Evolutionary conservation across 2,329 filamentous ascomycete species (phyloP).

Genomic region (Pseudovirgaria hyperparasitica): DNA sequence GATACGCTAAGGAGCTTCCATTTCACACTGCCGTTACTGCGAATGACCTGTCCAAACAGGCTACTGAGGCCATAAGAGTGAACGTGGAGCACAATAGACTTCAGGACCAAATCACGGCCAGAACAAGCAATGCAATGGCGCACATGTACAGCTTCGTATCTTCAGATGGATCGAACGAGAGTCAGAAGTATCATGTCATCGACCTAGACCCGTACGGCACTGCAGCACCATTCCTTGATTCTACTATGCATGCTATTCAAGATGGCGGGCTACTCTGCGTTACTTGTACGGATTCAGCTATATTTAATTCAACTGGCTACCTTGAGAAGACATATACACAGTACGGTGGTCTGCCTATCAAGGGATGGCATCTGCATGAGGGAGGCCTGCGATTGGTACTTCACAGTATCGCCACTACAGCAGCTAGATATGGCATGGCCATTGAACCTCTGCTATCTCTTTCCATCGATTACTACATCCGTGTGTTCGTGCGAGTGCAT

Average conservation of each 20-base stretch:
- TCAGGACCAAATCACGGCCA: conserved; percentile 55
- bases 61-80: conserved; percentile 66
- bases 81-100: conserved; percentile 79
- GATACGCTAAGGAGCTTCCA: conserved; percentile 85
- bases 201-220: conserved; percentile 95
- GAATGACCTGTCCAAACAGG: conserved; percentile 73
- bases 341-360: conserved; percentile 84
- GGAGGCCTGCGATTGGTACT: conserved; percentile 77
- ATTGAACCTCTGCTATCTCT: conserved; percentile 87
- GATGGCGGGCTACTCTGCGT: conserved; percentile 88
- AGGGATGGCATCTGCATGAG: conserved; percentile 78
- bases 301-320: conserved; percentile 90
- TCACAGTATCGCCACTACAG: conserved; percentile 66
- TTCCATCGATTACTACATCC: conserved; percentile 90
- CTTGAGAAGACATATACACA: conserved; percentile 85
- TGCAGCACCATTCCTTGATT: conserved; percentile 83
- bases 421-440: conserved; percentile 71
- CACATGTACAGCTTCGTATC: conserved; percentile 76
- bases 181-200: conserved; percentile 73
- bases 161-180: conserved; percentile 24
- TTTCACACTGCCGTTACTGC: conserved; percentile 71
- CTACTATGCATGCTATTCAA: conserved; percentile 72
- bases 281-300: conserved; percentile 90
- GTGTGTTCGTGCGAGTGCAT: conserved; percentile 73
- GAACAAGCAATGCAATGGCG: conserved; percentile 69